Evolutionary conservation across 768 basidiomycete genomes (phyloP).

Genomic region (Trametes coccinea): DNA sequence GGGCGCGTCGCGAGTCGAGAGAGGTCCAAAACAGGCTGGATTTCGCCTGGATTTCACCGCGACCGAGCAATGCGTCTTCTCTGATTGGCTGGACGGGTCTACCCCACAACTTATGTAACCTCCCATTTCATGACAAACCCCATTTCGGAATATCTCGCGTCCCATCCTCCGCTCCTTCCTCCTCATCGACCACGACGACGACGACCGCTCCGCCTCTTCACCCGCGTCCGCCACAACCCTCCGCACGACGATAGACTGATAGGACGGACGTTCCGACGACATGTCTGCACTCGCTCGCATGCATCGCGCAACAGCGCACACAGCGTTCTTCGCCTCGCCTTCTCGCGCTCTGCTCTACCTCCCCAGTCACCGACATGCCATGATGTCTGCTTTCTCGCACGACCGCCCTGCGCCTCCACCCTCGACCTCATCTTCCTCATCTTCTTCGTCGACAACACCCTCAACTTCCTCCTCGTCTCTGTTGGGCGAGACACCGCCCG

Average conservation of each 20-base stretch:
- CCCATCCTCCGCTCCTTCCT: constrained; percentile 1
- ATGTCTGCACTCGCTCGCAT: constrained; percentile 16
- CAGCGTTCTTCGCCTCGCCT: constrained; percentile 7
- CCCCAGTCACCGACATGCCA: constrained; percentile 52
- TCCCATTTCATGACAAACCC: constrained; percentile 6
- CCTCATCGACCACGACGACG: constrained; percentile 1
- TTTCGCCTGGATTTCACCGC: neutral
- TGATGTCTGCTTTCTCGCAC: constrained; percentile 66
- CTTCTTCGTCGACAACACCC: constrained; percentile 7
- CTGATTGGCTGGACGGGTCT: neutral
- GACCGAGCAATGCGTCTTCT: neutral
- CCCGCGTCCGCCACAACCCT: neutral
- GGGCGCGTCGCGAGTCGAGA: no score
- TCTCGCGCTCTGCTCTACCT: constrained; percentile 28
- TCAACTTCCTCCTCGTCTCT: constrained; percentile 8
- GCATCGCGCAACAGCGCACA: constrained; percentile 15
- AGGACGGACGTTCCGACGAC: no score
- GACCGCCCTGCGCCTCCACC: constrained; percentile 30
- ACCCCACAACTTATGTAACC: constrained; percentile 11
- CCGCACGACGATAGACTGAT: no score
- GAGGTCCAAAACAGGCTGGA: neutral
- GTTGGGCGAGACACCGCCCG: constrained; percentile 50
- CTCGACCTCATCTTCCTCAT: constrained; percentile 25
- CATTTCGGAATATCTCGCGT: constrained; percentile 14
- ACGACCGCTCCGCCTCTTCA: neutral